Evolutionary conservation across 345 rosid genomes (phyloP).

Genomic region (Pistacia integerrima): DNA sequence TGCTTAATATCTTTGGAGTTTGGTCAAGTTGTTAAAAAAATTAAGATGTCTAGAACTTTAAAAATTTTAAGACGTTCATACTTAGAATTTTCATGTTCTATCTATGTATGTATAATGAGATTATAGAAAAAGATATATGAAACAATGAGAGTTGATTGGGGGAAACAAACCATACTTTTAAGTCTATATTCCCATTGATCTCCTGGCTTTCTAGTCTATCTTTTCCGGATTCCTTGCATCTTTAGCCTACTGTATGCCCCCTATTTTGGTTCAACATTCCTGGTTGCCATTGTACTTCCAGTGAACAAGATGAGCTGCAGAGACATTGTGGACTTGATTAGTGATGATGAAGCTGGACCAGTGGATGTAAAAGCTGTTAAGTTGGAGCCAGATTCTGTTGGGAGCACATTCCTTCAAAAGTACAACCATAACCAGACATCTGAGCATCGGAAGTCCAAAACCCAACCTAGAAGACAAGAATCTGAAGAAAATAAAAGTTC

Average conservation of each 20-base stretch:
- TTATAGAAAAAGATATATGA: background rate
- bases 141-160: too few relatives aligned
- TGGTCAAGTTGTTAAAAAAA: too few relatives aligned
- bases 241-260: background rate
- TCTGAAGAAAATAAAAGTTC: conserved; percentile 62
- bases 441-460: conserved; percentile 28
- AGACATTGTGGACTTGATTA: conserved; percentile 28
- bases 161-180: background rate
- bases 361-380: conserved; percentile 46
- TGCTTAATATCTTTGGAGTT: too few relatives aligned
- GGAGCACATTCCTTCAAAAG: conserved; percentile 14
- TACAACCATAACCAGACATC: conserved; percentile 11
- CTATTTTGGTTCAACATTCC: background rate
- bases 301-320: conserved; percentile 38
- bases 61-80: too few relatives aligned
- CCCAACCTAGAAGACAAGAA: conserved; percentile 37
- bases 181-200: background rate
- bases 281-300: conserved; percentile 7
- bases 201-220: background rate
- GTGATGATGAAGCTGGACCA: conserved; percentile 37
- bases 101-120: background rate
- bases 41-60: too few relatives aligned
- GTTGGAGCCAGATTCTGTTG: conserved; percentile 44
- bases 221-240: background rate
- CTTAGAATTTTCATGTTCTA: too few relatives aligned